Base-by-base conservation (phyloP, 768 basidiomycete species). In the Pholiota microspora region DNA sequence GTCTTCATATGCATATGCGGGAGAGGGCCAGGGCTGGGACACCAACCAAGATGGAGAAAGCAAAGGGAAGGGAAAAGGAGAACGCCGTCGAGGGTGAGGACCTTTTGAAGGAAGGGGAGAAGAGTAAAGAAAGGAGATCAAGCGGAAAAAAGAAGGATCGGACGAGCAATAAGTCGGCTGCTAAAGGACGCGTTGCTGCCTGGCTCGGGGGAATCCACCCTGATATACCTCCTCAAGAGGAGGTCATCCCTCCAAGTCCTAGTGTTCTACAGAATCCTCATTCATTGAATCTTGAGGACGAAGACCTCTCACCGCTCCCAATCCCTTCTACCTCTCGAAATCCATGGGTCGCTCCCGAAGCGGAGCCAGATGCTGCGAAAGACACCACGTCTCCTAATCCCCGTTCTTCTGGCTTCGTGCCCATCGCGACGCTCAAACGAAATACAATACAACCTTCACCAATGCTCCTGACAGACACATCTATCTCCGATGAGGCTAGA, bases 391-490 rank as follows among this genome's bases (percentile, higher is more conserved):
- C 73, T 0, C 86, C 88, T 0, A 85, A 89, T 64, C 86, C 87
- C 24, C 83, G 88, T 2, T 90, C 88, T 1, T 89, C 87, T 48
- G 89, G 88, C 1, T 91, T 91, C 61, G 76, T 89, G 16, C 83
- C 88, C 0, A 79, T 89, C 10, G 75, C 78, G 4, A 80, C 81
- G 0, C 73, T 82, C 46, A 80, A 78, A 50, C 70, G 72, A 45
- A 74, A 76, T 36, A 67, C 73, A 0, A 63, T 72, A 13, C 60
- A 57, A 32, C 48, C 45, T 10, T 50, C 57, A 24, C 58, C 56
- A 2, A 36, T 65, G 27, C 44, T 65, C 1, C 34, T 57, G 15
- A 44, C 55, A 18, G 60, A 61, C 53, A 59, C 65, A 21, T 70
- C 71, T 10, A 69, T 73, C 2, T 67, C 69, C 0, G 70, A 69